Percentiles rank a stretch among this genome's conserved stretches.
phyloP scores from a whole-genome alignment of 106 monocot genomes.

The Triglochin maritima region DNA sequence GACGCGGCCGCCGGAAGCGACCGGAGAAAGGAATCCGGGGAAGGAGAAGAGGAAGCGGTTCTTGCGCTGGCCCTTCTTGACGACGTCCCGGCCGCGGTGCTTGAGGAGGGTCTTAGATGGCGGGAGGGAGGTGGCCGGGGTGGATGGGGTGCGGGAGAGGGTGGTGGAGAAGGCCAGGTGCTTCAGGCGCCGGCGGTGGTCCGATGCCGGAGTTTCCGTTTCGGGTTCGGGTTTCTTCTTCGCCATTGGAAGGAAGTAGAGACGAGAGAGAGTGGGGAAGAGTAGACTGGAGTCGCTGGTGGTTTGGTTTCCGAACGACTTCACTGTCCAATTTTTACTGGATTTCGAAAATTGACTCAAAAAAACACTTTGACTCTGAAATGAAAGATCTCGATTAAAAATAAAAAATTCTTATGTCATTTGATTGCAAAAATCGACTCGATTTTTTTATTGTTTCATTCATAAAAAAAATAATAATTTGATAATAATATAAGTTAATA shows the following conservation, averaged over 20 bases:
- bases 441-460: no score
- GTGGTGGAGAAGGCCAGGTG: constrained; percentile 53
- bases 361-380: no score
- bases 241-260: constrained; percentile 7
- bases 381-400: no score
- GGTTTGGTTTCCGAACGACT: no score
- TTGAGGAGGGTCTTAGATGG: constrained; percentile 53
- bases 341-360: no score
- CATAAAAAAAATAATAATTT: no score
- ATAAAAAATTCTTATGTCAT: no score
- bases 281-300: no score
- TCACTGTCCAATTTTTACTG: no score
- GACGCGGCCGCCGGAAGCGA: constrained; percentile 51
- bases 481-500: no score
- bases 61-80: constrained; percentile 90
- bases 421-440: no score
- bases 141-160: constrained; percentile 30
- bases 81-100: constrained; percentile 74
- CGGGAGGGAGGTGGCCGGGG: constrained; percentile 24
- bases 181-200: constrained; percentile 39
- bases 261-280: no score
- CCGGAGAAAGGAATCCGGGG: constrained; percentile 74
- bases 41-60: constrained; percentile 90
- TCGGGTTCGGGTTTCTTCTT: constrained; percentile 33
- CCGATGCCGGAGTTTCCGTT: constrained; percentile 6